phyloP scores from a whole-genome alignment of 495 filamentous ascomycete species.

The Hypoxylon lienhwacheense region DNA sequence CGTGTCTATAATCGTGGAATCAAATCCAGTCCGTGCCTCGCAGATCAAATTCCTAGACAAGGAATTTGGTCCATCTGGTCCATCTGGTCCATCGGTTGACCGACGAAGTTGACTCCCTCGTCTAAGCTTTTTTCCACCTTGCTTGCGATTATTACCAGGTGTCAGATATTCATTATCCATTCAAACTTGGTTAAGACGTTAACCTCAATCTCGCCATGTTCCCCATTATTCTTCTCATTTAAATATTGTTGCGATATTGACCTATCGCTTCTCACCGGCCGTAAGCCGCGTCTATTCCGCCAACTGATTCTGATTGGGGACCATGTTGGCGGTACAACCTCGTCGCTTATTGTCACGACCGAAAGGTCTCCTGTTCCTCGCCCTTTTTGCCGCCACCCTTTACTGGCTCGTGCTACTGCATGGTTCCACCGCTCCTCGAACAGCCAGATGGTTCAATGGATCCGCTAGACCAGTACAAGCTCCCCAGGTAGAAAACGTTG shows the following conservation, averaged over 20 bases:
- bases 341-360: constrained; percentile 56
- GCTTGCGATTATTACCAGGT: background rate
- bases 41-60: constrained; percentile 21
- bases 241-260: constrained; percentile 22
- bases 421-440: constrained; percentile 12
- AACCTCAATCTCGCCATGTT: constrained; percentile 28
- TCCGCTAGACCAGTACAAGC: constrained; percentile 11
- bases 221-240: constrained; percentile 6
- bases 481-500: constrained; percentile 7
- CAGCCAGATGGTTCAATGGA: constrained; percentile 17
- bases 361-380: constrained; percentile 39
- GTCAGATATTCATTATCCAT: background rate
- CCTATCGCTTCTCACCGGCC: constrained; percentile 2
- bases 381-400: constrained; percentile 33
- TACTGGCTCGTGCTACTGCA: constrained; percentile 41
- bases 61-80: constrained; percentile 17
- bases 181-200: background rate
- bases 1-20: background rate
- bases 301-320: constrained; percentile 5
- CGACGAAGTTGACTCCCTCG: background rate
- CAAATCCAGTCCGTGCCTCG: background rate
- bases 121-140: no score
- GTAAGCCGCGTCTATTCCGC: constrained; percentile 7
- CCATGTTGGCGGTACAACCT: constrained; percentile 44
- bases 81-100: constrained; percentile 3